Evolutionary conservation across 2,329 filamentous ascomycete species (phyloP), one percentile per base, ranked within the genome.

Genomic region (Colletotrichum theobromicola): DNA sequence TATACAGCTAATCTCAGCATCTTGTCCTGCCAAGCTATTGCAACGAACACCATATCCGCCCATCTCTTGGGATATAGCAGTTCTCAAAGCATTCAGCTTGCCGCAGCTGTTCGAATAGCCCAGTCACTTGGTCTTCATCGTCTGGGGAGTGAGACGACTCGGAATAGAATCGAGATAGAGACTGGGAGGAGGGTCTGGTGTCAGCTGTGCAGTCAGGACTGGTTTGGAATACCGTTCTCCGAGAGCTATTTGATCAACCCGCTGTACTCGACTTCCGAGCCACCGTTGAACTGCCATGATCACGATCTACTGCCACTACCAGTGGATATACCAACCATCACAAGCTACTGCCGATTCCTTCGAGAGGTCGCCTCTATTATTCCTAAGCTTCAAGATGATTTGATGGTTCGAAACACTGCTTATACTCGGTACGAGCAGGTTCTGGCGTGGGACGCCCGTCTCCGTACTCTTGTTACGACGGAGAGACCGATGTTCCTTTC

Each of bases 21-120:
- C n/a, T 21, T 50, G 3, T 50, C 42, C 42, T 50, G 42, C 7
- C 42, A 50, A 50, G 42, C 42, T 50, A 50, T 50, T 50, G 42
- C n/a, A 21, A 50, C 42, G 21, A 50, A 21, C 42, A 50, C 42
- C n/a, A 50, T 50, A 21, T 50, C 42, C 10, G 87, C 87, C 10
- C 88, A 90, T 78, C 79, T 87, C 18, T 81, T 89, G 2, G 88
- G 87, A 2, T 85, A 84, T 28, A 86, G 86, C 8, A 88, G 87
- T 75, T 85, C 85, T 55, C 87, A 87, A 73, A 84, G 83, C 5
- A 85, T 87, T 2, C 81, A 87, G 24, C 81, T 88, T 10, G 85
- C 84, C 4, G 83, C 86, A 1, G 87, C 85, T 4, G 79, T 86
- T 7, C 82, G 87, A 9, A 87, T 89, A 57, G 87, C 86, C 4